Conservation (phyloP, 306 rosid species). For the Potentilla sterilis region DNA sequence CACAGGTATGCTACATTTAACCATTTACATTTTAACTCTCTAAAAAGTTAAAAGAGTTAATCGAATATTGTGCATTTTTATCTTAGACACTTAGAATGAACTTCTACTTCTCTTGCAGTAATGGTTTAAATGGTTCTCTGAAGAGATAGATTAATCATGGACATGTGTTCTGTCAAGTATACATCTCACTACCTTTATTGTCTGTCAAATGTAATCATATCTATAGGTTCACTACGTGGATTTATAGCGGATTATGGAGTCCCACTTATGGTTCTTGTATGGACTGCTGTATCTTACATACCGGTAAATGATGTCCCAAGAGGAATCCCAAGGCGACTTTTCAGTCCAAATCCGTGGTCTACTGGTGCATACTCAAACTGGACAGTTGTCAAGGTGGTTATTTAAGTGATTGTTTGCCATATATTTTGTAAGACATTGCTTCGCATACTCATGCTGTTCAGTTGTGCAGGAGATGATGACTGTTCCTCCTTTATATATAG, state of each 20-base stretch:
- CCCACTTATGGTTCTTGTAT: conserved; percentile 82
- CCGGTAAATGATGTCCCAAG: conserved; percentile 76
- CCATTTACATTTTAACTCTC: conserved; percentile 7
- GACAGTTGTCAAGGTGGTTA: conserved; percentile 79
- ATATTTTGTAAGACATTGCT: conserved; percentile 3
- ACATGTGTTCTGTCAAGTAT: not conserved
- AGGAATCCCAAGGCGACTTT: conserved; percentile 92
- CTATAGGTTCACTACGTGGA: conserved; percentile 76
- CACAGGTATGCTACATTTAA: conserved; percentile 49
- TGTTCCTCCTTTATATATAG: conserved; percentile 73
- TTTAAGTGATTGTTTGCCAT: conserved; percentile 17
- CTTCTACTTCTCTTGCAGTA: conserved; percentile 8
- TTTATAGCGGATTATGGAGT: conserved; percentile 92
- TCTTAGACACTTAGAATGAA: not conserved
- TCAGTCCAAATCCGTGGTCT: conserved; percentile 98
- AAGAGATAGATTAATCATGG: not conserved
- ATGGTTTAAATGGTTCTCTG: conserved; percentile 15
- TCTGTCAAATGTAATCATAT: conserved; percentile 19
- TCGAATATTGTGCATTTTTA: not conserved
- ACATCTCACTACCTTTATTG: conserved; percentile 14
- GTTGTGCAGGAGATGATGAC: conserved; percentile 81
- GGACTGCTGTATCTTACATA: conserved; percentile 87
- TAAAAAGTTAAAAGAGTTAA: not conserved
- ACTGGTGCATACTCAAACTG: conserved; percentile 90
- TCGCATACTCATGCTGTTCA: conserved; percentile 30